These are phyloP conservation scores for Monosporozyma solicola DNA, from an alignment of 805 yeast species.

Conservation along the genomic window DNA sequence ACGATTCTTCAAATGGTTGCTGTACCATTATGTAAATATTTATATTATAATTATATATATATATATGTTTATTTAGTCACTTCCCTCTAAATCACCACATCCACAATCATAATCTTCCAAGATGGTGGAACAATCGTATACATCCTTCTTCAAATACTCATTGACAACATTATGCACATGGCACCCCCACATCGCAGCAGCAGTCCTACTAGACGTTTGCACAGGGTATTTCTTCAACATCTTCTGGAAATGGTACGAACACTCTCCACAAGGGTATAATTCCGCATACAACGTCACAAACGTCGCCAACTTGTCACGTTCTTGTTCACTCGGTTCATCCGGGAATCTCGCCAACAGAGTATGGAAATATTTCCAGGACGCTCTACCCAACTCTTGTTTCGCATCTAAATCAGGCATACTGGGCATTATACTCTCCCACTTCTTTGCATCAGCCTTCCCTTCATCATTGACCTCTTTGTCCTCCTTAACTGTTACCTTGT, in stretches of 20 bases:
- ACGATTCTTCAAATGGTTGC: conserved; percentile 16
- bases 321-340: conserved; percentile 58
- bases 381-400: conserved; percentile 74
- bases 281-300: conserved; percentile 74
- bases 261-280: conserved; percentile 95
- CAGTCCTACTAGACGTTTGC: conserved; percentile 62
- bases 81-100: conserved; percentile 46
- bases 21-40: conserved; percentile 29
- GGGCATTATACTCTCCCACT: conserved; percentile 61
- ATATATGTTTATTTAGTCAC: not conserved
- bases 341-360: conserved; percentile 91
- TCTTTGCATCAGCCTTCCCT: not conserved
- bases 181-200: conserved; percentile 96
- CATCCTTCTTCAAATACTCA: conserved; percentile 52
- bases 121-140: conserved; percentile 78
- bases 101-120: conserved; percentile 95
- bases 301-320: conserved; percentile 50
- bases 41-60: not conserved
- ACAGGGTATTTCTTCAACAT: conserved; percentile 72
- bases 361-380: conserved; percentile 89
- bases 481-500: not conserved
- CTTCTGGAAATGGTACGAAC: conserved; percentile 82
- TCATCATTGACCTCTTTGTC: not conserved
- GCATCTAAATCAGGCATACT: conserved; percentile 71
- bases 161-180: conserved; percentile 84